Conservation (phyloP, 1,284 basidiomycete species). For the Trametes sp. region DNA sequence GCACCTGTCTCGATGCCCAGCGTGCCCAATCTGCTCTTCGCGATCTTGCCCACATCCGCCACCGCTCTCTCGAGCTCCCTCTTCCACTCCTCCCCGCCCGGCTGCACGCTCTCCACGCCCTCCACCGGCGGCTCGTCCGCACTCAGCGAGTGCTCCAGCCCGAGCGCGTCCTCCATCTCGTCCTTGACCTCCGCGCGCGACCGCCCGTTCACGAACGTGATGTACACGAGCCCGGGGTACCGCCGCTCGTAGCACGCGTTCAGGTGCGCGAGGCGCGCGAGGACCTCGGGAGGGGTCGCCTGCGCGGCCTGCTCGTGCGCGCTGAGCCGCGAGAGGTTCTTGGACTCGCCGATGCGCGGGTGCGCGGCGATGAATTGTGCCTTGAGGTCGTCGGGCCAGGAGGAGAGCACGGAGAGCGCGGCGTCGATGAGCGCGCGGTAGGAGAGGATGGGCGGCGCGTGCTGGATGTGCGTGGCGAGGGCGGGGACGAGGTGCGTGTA, state of each 20-base stretch:
- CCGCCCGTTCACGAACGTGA: constrained; percentile 92
- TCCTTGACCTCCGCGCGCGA: constrained; percentile 73
- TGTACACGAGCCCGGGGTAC: constrained; percentile 82
- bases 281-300: constrained; percentile 69
- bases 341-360: constrained; percentile 87
- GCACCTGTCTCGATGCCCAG: constrained; percentile 45
- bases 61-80: constrained; percentile 76
- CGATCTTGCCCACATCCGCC: constrained; percentile 78
- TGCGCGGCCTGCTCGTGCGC: constrained; percentile 77
- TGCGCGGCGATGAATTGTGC: constrained; percentile 83
- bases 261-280: constrained; percentile 68
- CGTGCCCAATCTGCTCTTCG: constrained; percentile 64
- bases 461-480: constrained; percentile 47
- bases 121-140: constrained; percentile 50
- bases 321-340: constrained; percentile 75
- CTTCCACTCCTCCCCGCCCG: constrained; percentile 46
- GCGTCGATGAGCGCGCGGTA: constrained; percentile 71
- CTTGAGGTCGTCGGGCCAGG: constrained; percentile 66
- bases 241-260: constrained; percentile 79
- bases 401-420: constrained; percentile 57
- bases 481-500: constrained; percentile 62
- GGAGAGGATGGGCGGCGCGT: constrained; percentile 37
- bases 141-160: constrained; percentile 56
- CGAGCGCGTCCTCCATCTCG: constrained; percentile 79
- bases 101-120: constrained; percentile 50